Conservation (phyloP, 352 stramenopile species). For the Elongisporangium anandrum region DNA sequence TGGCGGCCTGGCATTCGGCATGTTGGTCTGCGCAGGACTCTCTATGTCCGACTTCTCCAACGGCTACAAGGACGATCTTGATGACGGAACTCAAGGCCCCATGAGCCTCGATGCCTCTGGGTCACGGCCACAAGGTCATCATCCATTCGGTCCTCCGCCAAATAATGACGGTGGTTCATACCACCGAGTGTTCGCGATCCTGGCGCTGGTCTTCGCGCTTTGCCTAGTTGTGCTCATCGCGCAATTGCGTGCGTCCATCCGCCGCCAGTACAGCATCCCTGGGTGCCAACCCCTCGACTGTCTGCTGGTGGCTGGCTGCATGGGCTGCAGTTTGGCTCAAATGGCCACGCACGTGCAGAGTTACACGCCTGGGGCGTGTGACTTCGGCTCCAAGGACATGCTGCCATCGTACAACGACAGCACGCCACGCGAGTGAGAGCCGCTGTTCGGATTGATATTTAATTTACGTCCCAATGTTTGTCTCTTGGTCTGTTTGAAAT, state of each 20-base stretch:
- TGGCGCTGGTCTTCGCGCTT: background rate
- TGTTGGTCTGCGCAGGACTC: constrained; percentile 29
- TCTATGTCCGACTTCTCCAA: constrained; percentile 4
- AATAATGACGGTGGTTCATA: background rate
- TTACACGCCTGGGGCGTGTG: constrained; percentile 33
- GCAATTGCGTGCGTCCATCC: background rate
- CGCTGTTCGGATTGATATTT: background rate
- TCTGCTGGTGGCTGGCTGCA: constrained; percentile 9
- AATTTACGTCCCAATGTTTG: background rate
- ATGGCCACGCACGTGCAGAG: constrained; percentile 47
- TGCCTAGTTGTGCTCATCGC: background rate
- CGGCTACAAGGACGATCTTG: constrained; percentile 7
- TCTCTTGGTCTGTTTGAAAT: too few species aligned
- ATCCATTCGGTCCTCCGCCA: background rate
- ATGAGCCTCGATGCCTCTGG: background rate
- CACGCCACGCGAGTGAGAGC: background rate
- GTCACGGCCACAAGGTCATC: background rate
- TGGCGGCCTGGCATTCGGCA: constrained; percentile 27
- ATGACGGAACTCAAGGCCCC: background rate
- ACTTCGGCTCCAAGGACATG: constrained; percentile 11
- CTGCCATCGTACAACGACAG: background rate
- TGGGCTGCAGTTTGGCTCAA: constrained; percentile 31
- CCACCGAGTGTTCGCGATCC: background rate
- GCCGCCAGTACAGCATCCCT: constrained; percentile 4
- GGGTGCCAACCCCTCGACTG: constrained; percentile 10